Evolutionary conservation across 2,329 filamentous ascomycete genomes (phyloP).

Genomic region (Stagonosporopsis tanaceti): DNA sequence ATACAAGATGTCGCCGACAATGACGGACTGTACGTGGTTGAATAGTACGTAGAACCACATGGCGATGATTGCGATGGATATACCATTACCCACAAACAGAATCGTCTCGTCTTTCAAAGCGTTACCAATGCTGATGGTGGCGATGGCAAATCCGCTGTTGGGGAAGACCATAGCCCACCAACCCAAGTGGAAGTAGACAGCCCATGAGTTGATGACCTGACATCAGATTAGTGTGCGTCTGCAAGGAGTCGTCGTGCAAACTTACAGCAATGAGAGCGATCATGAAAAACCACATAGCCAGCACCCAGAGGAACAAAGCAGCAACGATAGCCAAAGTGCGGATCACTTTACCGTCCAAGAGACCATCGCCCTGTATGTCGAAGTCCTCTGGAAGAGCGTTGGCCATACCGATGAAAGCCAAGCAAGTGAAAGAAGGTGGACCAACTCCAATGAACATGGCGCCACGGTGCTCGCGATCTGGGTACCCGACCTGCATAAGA

Average conservation of each 20-base stretch:
- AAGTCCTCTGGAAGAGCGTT: slow-evolving; percentile 59
- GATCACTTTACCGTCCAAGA: slow-evolving; percentile 55
- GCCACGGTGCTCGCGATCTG: slow-evolving; percentile 69
- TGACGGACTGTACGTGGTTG: slow-evolving; percentile 61
- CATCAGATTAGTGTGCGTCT: slow-evolving; percentile 31
- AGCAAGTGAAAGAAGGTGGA: slow-evolving; percentile 73
- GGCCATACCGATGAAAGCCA: slow-evolving; percentile 75
- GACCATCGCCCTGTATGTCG: slow-evolving; percentile 56
- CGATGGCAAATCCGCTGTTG: slow-evolving; percentile 54
- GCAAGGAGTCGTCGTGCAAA: not conserved
- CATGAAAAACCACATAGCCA: slow-evolving; percentile 65
- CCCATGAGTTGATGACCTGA: slow-evolving; percentile 43
- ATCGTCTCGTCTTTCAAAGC: slow-evolving; percentile 47
- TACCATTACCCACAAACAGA: slow-evolving; percentile 52
- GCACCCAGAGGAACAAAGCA: slow-evolving; percentile 70
- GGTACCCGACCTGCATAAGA: slow-evolving; percentile 73
- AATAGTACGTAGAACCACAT: slow-evolving; percentile 65
- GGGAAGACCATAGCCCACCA: slow-evolving; percentile 68
- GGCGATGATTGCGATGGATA: slow-evolving; percentile 61
- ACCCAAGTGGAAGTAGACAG: slow-evolving; percentile 65
- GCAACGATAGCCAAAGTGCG: slow-evolving; percentile 57
- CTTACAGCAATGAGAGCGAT: slow-evolving; percentile 52
- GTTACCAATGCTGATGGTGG: slow-evolving; percentile 52
- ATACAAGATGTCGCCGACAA: slow-evolving; percentile 63
- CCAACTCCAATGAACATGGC: slow-evolving; percentile 81